Evolutionary conservation across 345 rosid genomes (phyloP).

Genomic region (Pistacia atlantica): DNA sequence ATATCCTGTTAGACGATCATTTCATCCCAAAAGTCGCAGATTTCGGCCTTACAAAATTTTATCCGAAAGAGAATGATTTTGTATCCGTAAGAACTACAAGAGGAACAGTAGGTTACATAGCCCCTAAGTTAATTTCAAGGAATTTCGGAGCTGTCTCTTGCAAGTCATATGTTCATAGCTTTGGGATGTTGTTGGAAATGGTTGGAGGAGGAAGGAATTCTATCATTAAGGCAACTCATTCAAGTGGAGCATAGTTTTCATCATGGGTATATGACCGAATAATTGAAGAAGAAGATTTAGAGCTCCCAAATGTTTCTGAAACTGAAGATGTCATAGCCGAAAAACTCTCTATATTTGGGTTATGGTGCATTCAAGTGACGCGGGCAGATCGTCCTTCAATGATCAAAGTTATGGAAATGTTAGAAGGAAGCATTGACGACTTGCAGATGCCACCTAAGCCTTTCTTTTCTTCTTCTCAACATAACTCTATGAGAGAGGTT

Average conservation of each 20-base stretch:
- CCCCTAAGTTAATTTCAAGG: slow-evolving; percentile 1
- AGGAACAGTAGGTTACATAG: slow-evolving; percentile 9
- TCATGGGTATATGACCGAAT: slow-evolving; percentile 26
- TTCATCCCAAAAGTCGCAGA: slow-evolving; percentile 4
- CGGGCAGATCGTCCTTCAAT: slow-evolving; percentile 36
- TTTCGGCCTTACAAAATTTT: slow-evolving; percentile 6
- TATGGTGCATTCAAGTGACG: slow-evolving; percentile 42
- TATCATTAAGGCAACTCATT: background rate
- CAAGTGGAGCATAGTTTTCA: background rate
- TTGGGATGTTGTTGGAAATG: slow-evolving; percentile 15
- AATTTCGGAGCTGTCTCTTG: background rate
- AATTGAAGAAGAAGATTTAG: slow-evolving; percentile 29
- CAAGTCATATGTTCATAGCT: slow-evolving; percentile 17
- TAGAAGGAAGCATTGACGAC: slow-evolving; percentile 17
- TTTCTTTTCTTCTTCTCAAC: slow-evolving; percentile 27
- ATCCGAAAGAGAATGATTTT: background rate
- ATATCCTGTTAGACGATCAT: slow-evolving; percentile 7
- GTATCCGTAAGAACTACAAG: background rate
- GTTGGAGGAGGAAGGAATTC: background rate
- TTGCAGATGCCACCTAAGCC: slow-evolving; percentile 38
- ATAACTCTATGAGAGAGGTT: background rate
- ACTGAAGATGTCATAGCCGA: slow-evolving; percentile 17
- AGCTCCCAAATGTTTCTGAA: slow-evolving; percentile 21
- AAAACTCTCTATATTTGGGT: slow-evolving; percentile 35
- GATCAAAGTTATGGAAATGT: slow-evolving; percentile 41